Conservation (phyloP, 176 grass and related monocot species). For the maize (Zea mays) region DNA sequence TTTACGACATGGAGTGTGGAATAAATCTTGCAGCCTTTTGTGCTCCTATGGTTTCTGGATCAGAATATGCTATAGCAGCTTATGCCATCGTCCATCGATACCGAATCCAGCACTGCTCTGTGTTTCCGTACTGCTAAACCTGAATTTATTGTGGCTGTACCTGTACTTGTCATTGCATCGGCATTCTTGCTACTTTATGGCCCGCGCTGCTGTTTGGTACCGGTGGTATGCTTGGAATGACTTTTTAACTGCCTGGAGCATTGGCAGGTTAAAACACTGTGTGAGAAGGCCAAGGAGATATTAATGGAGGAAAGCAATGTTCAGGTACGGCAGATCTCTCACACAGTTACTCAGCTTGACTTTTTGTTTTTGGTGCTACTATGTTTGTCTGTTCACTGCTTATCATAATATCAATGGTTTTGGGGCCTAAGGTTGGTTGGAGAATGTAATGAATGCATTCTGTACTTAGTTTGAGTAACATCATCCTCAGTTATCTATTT, state of each 20-base stretch:
- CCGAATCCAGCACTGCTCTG: slow-evolving; percentile 8
- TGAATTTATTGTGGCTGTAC: slow-evolving; percentile 1
- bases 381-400: background rate
- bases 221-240: background rate
- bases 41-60: slow-evolving; percentile 18
- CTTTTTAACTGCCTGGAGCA: background rate
- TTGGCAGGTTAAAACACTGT: slow-evolving; percentile 62
- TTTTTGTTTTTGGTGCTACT: background rate
- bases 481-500: background rate
- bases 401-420: background rate
- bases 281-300: slow-evolving; percentile 87
- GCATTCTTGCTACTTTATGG: background rate
- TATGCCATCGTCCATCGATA: background rate
- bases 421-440: background rate
- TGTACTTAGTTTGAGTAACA: background rate
- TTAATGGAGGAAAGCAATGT: slow-evolving; percentile 89
- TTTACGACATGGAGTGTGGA: background rate
- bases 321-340: slow-evolving; percentile 50
- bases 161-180: slow-evolving; percentile 1
- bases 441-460: background rate
- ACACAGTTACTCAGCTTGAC: background rate
- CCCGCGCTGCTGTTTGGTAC: background rate
- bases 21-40: slow-evolving; percentile 16
- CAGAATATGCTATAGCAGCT: slow-evolving; percentile 16
- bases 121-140: background rate